A percentile compares a stretch with the other conserved stretches of the same genome.
phyloP scores from a whole-genome alignment of 2,329 filamentous ascomycete genomes.

The Fusarium citri region DNA sequence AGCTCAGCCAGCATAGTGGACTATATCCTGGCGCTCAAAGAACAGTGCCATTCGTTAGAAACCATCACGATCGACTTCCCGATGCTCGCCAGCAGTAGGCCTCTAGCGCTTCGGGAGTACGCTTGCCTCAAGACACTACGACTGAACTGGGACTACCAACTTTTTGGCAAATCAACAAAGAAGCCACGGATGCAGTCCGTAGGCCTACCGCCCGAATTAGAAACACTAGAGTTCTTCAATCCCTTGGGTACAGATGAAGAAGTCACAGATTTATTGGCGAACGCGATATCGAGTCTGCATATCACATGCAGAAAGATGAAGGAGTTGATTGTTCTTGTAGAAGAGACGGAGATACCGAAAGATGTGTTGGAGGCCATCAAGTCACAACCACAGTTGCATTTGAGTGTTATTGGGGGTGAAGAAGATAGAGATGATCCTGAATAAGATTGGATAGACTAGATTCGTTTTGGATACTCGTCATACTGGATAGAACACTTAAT shows the following conservation, averaged over 20 bases:
- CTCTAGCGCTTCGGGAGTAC: conserved; percentile 59
- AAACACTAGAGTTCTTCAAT: conserved; percentile 60
- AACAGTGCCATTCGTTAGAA: conserved; percentile 57
- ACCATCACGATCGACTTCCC: conserved; percentile 60
- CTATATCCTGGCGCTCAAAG: conserved; percentile 58
- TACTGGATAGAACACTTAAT: neutral
- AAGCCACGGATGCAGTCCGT: conserved; percentile 60
- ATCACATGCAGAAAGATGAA: conserved; percentile 54
- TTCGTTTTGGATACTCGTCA: neutral
- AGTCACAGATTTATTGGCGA: conserved; percentile 58
- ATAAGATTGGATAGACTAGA: neutral
- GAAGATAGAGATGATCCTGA: conserved; percentile 8
- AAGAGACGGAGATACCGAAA: conserved; percentile 50
- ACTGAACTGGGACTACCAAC: conserved; percentile 61
- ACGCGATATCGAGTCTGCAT: conserved; percentile 54
- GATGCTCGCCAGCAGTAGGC: conserved; percentile 53
- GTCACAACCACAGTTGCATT: conserved; percentile 45
- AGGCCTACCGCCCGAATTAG: conserved; percentile 59
- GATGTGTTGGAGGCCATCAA: conserved; percentile 53
- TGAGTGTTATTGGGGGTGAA: conserved; percentile 50
- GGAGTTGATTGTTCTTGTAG: conserved; percentile 53
- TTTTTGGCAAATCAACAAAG: conserved; percentile 59
- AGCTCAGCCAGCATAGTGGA: conserved; percentile 60
- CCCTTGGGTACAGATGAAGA: conserved; percentile 60
- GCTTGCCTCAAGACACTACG: conserved; percentile 54